These are phyloP conservation scores for Vigna reflexopilosa DNA, from an alignment of 306 rosid species.

Conservation along the genomic window DNA sequence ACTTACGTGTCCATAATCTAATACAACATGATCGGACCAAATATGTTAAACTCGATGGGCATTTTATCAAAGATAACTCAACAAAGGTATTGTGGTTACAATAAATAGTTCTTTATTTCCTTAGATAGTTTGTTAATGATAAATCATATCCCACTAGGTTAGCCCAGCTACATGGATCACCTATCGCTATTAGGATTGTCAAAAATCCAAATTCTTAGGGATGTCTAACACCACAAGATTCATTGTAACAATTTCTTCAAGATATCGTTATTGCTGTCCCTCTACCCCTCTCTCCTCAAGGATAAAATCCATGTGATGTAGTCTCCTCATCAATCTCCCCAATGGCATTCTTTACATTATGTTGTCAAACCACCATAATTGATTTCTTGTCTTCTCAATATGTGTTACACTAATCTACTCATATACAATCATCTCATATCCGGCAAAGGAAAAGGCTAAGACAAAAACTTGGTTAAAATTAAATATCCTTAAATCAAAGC, in stretches of 20 bases:
- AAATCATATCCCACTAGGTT: too few species aligned
- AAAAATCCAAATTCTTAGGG: background rate
- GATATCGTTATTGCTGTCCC: background rate
- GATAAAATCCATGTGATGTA: background rate
- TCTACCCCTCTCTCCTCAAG: background rate
- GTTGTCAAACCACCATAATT: background rate
- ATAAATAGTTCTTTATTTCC: too few species aligned
- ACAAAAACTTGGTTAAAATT: background rate
- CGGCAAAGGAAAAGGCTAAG: background rate
- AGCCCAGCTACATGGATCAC: too few species aligned
- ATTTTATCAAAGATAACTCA: too few species aligned
- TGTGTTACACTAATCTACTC: background rate
- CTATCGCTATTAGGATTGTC: too few species aligned
- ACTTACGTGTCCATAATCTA: too few species aligned
- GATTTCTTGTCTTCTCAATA: background rate
- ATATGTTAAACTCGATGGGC: too few species aligned
- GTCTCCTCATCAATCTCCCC: background rate
- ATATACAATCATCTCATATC: background rate
- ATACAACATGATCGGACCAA: too few species aligned
- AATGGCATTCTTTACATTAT: background rate
- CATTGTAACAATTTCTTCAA: background rate
- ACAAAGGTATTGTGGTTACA: too few species aligned
- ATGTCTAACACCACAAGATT: background rate
- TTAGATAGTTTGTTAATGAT: too few species aligned
- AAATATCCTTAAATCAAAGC: background rate